Evolutionary conservation across 2,329 filamentous ascomycete species (phyloP).

Genomic region (Balansia obtecta): DNA sequence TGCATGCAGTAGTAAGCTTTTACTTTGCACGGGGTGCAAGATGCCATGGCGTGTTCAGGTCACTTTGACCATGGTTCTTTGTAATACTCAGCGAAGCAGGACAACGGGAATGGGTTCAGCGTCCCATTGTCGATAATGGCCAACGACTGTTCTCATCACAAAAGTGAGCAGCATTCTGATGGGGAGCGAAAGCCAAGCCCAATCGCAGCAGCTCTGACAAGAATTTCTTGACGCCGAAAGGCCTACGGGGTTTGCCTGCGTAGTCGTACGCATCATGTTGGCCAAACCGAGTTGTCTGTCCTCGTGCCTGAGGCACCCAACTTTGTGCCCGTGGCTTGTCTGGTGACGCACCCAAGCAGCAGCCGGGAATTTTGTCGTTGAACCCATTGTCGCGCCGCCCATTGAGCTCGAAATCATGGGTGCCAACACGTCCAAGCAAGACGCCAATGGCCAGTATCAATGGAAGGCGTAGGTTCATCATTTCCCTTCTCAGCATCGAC

Average conservation of each 20-base stretch:
- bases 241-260: too few species aligned
- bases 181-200: too few species aligned
- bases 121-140: too few species aligned
- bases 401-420: constrained; percentile 38
- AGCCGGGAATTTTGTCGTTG: constrained; percentile 22
- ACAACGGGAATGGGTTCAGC: too few species aligned
- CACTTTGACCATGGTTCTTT: too few species aligned
- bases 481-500: not conserved
- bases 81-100: too few species aligned
- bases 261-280: too few species aligned
- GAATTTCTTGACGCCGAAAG: too few species aligned
- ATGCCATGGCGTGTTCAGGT: not conserved
- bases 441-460: constrained; percentile 20
- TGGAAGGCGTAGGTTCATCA: constrained; percentile 42
- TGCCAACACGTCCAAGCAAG: constrained; percentile 42
- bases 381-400: constrained; percentile 18
- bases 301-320: constrained; percentile 20
- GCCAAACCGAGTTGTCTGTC: too few species aligned
- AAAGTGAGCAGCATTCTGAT: too few species aligned
- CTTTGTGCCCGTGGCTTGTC: not conserved
- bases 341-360: constrained; percentile 20
- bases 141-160: too few species aligned
- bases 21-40: not conserved
- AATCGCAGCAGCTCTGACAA: too few species aligned
- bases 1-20: not conserved